Base-by-base conservation (phyloP, 371 early-diverging fungal genomes). In the Mortierella sp. region DNA sequence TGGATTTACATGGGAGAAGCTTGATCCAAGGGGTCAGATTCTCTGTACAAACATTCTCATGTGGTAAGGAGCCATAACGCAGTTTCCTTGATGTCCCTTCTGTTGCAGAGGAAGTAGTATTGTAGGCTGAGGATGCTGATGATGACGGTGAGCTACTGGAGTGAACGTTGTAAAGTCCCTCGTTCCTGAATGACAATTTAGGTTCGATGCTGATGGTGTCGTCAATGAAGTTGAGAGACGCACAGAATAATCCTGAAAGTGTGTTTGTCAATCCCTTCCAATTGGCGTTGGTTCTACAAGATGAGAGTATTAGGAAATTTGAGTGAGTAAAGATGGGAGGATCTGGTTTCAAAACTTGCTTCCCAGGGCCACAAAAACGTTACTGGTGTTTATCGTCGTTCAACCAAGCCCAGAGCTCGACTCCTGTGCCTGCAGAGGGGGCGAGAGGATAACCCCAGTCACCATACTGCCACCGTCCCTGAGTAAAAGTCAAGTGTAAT, bases 11-110 rank as follows among this genome's bases (percentile, higher is more conserved):
- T 1, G 99, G 99, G 47, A 99, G 83, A 58, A 96, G 85, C 77
- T 98, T 98, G 68, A 94, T 88, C 96, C 96, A 98, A 10, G 98
- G 98, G 4, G 98, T 98, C 78, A 99, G 84, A 82, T 99, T 99
- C 76, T 98, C 99, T 2, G 98, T 99, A 77, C 99, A 99, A 0
- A 96, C 94, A 71, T 91, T 93, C 77, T 99, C 99, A 71, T 94
- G 93, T 1, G 97, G 93, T 31, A 98, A 85, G 7, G 89, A 84
- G 1, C 93, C 95, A 68, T 94, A 96, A 12, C 96, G 88, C 47
- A 95, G 70, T 58, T 82, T 82, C 22, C 58, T 67, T 31, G 66
- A 54, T 2, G 43, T 28, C n/a, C 54, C 28, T 15, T 28, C 28
- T 45, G 75, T 64, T 8, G 73, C 51, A 28, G 83, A 65, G 13